These are phyloP conservation scores for Lentinula boryana DNA, from an alignment of 768 basidiomycete species.

Conservation along the genomic window DNA sequence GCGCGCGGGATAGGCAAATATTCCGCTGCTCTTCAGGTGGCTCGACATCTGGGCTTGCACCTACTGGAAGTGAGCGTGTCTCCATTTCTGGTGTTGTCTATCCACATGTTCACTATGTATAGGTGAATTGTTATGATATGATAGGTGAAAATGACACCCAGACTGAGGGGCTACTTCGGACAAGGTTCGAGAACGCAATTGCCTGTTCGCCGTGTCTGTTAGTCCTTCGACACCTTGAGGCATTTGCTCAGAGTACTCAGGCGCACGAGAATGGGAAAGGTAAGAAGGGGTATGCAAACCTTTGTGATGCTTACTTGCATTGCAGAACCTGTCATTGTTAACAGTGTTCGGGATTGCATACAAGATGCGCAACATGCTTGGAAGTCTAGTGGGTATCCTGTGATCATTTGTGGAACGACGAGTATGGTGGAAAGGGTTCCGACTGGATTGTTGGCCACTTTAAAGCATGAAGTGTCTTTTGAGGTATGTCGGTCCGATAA, in stretches of 20 bases:
- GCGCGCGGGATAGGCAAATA: slow-evolving; percentile 79
- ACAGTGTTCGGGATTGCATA: slow-evolving; percentile 59
- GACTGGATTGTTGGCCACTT: slow-evolving; percentile 54
- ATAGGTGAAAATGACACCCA: slow-evolving; percentile 72
- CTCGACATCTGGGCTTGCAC: slow-evolving; percentile 67
- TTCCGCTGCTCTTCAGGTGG: slow-evolving; percentile 49
- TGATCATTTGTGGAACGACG: slow-evolving; percentile 71
- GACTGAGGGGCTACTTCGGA: slow-evolving; percentile 67
- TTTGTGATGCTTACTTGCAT: neutral
- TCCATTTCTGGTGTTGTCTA: neutral
- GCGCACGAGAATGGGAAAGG: slow-evolving; percentile 60
- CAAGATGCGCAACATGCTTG: slow-evolving; percentile 49
- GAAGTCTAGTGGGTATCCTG: slow-evolving; percentile 60
- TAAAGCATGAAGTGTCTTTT: slow-evolving; percentile 81
- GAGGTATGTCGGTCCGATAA: slow-evolving; percentile 40
- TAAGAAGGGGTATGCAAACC: slow-evolving; percentile 14
- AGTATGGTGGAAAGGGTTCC: slow-evolving; percentile 63
- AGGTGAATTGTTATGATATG: slow-evolving; percentile 87
- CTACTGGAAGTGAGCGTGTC: slow-evolving; percentile 55
- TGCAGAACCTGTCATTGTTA: slow-evolving; percentile 54
- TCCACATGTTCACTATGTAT: neutral
- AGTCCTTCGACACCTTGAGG: slow-evolving; percentile 75
- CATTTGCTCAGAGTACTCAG: slow-evolving; percentile 66
- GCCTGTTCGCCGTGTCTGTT: slow-evolving; percentile 82
- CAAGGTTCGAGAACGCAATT: slow-evolving; percentile 71